Evolutionary conservation across 192 early-diverging fungal species (phyloP), one percentile per base, ranked within the genome.

Genomic region (Umbelopsis sp.): DNA sequence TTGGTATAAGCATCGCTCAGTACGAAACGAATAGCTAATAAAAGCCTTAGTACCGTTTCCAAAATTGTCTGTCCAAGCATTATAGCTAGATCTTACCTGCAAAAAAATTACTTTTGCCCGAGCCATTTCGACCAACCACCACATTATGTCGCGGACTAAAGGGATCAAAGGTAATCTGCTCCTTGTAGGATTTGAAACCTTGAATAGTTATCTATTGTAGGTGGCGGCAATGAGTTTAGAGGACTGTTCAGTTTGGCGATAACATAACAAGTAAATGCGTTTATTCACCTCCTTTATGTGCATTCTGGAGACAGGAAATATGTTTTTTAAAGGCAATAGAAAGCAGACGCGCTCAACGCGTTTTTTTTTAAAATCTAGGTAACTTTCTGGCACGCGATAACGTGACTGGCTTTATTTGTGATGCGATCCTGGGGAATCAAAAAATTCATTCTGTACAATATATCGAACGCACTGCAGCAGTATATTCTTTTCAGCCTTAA

Each of bases 151-250:
- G 83, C 4, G 89, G 89, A 73, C 93, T 94, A 75, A 99, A 95
- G 5, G 94, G 94, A 46, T 98, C 95, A 51, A 94, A 93, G 20
- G 88, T 86, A 16, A 92, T 97, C 78, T 98, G 95, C 71, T 99
- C 94, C 78, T 96, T 97, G 83, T 99, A 99, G 75, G 95, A 97
- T 83, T 99, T 99, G 89, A 99, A 99, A 52, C 98, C 98, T 75
- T 97, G 95, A 69, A 99, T 99, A 45, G 91, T 89, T 74, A 98
- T 95, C 90, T 92, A 65, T n/a, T 51, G 15, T 1, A 25, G 9
- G 18, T 41, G 3, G 25, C 27, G 64, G 13, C 10, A 3, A n/a
- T 21, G 13, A 11, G 52, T 30, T 25, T 23, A 27, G 7, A 2
- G 22, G 22, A 0, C 6, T 1, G 25, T 6, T 11, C 10, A 52